Evolutionary conservation across 768 basidiomycete genomes (phyloP), one percentile per base, ranked within the genome.

Genomic region (Clitopilus hobsonii): DNA sequence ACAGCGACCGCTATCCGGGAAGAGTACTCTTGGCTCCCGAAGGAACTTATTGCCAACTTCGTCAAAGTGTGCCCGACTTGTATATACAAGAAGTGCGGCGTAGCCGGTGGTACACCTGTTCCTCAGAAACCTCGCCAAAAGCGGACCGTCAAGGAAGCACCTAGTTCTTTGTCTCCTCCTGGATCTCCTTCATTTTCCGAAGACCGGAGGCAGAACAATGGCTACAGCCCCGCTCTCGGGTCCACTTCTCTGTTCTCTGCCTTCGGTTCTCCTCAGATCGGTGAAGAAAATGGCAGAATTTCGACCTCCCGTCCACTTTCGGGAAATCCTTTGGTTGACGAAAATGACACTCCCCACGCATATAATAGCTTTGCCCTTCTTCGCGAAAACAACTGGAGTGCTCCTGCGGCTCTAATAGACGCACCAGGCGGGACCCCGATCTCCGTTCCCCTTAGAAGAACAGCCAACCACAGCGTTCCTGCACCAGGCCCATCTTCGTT

Each of bases 1-100:
- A 94, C 91, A 0, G 82, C 80, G 54, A 75, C 78, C 2, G 73
- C 83, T 54, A 78, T 92, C 32, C 76, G 86, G 49, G 72, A 81
- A 56, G 79, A 81, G 61, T 94, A 91, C 67, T 85, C 88, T 7
- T 92, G 87, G 85, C 81, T 94, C 24, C 91, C 91, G 14, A 93
- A 92, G 69, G 86, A 89, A 63, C 83, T 94, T 38, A 81, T 91
- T 47, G 82, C 87, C 16, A 81, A 80, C 56, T 94, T 91, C 64
- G 84, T 92, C 69, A 85, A 83, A 67, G 78, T 78, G 23, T 93
- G 91, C 63, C 91, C 90, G 13, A 88, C 88, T 6, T 93, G 91
- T 61, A 77, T 72, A 68, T 56, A 72, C 59, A 78, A 74, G 63
- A 77, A 74, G 60, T 72, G 68, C 26, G 73, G 75, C 18, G 66